Conservation (phyloP, 257 asterid genomes). For the Cinchona pubescens region DNA sequence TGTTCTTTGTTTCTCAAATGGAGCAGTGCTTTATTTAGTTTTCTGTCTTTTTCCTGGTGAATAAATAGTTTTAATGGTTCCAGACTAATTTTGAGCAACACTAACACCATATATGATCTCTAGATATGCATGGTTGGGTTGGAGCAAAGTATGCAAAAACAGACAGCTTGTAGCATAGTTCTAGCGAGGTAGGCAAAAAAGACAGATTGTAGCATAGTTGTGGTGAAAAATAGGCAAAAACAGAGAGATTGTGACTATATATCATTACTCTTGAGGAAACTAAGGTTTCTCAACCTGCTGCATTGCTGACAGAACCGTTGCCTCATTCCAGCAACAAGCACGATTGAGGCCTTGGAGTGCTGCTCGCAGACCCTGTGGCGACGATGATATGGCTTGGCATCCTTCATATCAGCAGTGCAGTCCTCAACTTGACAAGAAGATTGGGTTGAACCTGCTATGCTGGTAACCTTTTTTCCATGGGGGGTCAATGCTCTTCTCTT, state of each 20-base stretch:
- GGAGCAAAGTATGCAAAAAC: background rate
- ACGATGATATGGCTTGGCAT: slow-evolving; percentile 70
- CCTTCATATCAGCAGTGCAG: slow-evolving; percentile 60
- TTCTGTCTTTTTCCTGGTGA: background rate
- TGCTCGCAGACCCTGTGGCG: slow-evolving; percentile 82
- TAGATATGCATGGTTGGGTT: background rate
- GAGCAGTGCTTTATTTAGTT: background rate
- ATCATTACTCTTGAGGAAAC: background rate
- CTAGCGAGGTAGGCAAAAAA: slow-evolving; percentile 3
- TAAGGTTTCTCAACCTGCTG: slow-evolving; percentile 63
- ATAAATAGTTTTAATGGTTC: background rate
- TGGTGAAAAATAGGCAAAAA: slow-evolving; percentile 1
- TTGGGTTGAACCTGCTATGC: slow-evolving; percentile 46
- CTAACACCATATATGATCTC: background rate
- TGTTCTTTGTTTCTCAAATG: background rate
- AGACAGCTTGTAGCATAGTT: background rate
- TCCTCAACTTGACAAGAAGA: slow-evolving; percentile 65
- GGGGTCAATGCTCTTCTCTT: slow-evolving; percentile 43
- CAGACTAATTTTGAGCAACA: background rate
- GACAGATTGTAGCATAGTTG: background rate
- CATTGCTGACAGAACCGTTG: slow-evolving; percentile 98
- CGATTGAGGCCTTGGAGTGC: slow-evolving; percentile 77
- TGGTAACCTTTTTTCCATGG: slow-evolving; percentile 36
- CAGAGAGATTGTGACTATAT: background rate
- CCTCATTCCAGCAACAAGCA: slow-evolving; percentile 46